Conservation (phyloP, 441 rosid species). For the Aquilaria agallochum region DNA sequence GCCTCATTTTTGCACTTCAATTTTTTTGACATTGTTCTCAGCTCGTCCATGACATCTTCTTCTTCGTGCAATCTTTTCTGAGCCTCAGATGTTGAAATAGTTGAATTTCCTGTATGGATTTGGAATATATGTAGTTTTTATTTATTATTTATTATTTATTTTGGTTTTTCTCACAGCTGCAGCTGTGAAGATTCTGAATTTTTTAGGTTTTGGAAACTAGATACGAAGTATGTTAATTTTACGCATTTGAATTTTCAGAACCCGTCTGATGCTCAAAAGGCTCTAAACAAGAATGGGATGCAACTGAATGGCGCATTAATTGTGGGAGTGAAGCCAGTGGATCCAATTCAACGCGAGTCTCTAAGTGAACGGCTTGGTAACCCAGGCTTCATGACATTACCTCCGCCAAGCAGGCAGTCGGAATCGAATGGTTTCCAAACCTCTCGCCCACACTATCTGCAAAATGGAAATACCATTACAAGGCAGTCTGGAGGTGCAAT, state of each 20-base stretch:
- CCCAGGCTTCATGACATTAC: slow-evolving; percentile 83
- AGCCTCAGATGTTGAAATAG: too few relatives aligned
- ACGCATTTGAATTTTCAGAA: slow-evolving; percentile 30
- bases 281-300: slow-evolving; percentile 79
- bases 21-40: too few relatives aligned
- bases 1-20: too few relatives aligned
- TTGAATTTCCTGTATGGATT: too few relatives aligned
- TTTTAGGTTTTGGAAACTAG: too few relatives aligned
- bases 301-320: slow-evolving; percentile 77
- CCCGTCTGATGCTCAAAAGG: slow-evolving; percentile 87
- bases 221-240: too few relatives aligned
- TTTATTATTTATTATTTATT: too few relatives aligned
- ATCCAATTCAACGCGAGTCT: slow-evolving; percentile 71
- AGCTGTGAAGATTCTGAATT: not conserved
- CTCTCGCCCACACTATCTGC: slow-evolving; percentile 55
- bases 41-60: too few relatives aligned
- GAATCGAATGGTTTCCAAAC: slow-evolving; percentile 38
- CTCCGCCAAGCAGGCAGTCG: slow-evolving; percentile 43
- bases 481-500: slow-evolving; percentile 61
- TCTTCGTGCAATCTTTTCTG: too few relatives aligned
- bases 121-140: too few relatives aligned
- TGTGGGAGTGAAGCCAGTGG: slow-evolving; percentile 87
- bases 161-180: not conserved
- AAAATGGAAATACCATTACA: slow-evolving; percentile 53
- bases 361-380: slow-evolving; percentile 67